Percentiles rank a stretch among this genome's conserved stretches.
phyloP scores from a whole-genome alignment of 768 basidiomycete species.

The Leucocoprinus birnbaumii region DNA sequence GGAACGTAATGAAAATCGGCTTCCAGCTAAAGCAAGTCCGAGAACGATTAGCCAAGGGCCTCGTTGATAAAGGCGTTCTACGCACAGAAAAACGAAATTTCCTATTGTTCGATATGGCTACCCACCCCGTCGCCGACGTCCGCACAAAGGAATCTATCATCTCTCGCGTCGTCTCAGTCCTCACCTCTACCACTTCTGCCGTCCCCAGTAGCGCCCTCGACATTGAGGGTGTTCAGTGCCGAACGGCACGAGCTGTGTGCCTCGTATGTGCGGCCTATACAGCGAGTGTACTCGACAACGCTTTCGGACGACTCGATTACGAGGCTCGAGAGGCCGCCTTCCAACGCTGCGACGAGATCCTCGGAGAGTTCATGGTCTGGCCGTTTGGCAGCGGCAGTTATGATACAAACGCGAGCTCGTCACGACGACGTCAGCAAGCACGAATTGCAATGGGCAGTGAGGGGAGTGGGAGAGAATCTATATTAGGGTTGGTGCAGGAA shows the following conservation, averaged over 20 bases:
- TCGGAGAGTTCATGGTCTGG: constrained; percentile 90
- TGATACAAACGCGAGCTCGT: neutral
- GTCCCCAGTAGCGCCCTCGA: constrained; percentile 74
- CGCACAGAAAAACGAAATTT: constrained; percentile 99
- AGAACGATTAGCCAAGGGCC: constrained; percentile 93
- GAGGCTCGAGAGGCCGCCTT: constrained; percentile 95
- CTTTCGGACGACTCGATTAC: constrained; percentile 83
- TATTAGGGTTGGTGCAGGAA: constrained; percentile 72
- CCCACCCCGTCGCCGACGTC: constrained; percentile 93
- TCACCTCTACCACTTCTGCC: constrained; percentile 81
- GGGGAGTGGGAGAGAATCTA: constrained; percentile 54
- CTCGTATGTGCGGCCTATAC: constrained; percentile 92
- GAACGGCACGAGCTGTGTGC: constrained; percentile 76
- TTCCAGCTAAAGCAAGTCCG: constrained; percentile 99
- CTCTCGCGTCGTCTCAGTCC: constrained; percentile 67
- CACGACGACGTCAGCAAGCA: constrained; percentile 29
- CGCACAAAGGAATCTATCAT: constrained; percentile 87
- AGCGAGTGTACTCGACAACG: constrained; percentile 93
- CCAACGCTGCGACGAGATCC: constrained; percentile 88
- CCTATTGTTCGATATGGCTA: constrained; percentile 99
- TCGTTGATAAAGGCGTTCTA: constrained; percentile 98
- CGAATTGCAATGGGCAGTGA: constrained; percentile 51
- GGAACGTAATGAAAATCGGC: constrained; percentile 99
- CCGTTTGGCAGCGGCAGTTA: constrained; percentile 57
- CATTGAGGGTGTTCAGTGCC: constrained; percentile 77